Conservation (phyloP, 345 rosid species). For the Eutrema yunnanense region DNA sequence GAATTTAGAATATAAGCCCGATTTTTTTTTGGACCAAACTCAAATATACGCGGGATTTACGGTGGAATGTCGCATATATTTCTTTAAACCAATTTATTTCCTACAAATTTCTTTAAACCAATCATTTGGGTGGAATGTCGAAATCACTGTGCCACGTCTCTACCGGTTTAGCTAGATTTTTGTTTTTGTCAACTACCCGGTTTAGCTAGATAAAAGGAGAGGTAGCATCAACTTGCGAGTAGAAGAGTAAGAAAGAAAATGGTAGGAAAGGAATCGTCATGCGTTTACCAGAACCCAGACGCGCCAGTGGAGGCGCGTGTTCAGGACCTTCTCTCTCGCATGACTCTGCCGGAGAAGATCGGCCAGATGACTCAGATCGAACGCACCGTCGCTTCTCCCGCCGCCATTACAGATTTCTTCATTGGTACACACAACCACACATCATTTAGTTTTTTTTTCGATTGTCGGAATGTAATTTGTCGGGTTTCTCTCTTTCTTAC, state of each 20-base stretch:
- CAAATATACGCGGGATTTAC: too few relatives aligned
- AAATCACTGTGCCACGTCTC: neutral
- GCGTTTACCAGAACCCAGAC: slow-evolving; percentile 33
- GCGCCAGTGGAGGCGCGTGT: slow-evolving; percentile 65
- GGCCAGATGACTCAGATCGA: slow-evolving; percentile 61
- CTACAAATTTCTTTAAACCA: neutral
- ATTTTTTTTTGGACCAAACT: too few relatives aligned
- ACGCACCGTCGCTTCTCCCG: slow-evolving; percentile 16
- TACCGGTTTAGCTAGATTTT: neutral
- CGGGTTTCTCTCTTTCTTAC: neutral
- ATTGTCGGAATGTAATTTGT: neutral
- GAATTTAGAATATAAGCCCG: too few relatives aligned
- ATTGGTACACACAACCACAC: slow-evolving; percentile 9
- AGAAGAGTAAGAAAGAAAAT: neutral
- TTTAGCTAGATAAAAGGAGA: neutral
- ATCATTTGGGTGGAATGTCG: neutral
- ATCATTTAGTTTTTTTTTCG: neutral
- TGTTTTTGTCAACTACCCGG: neutral
- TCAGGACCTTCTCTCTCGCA: slow-evolving; percentile 66
- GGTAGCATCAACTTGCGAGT: neutral
- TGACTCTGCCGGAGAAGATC: slow-evolving; percentile 70
- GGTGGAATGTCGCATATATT: too few relatives aligned
- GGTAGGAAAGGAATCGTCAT: slow-evolving; percentile 1
- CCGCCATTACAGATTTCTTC: slow-evolving; percentile 9
- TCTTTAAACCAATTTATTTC: too few relatives aligned